A percentile compares a stretch with the other conserved stretches of the same genome.
These are phyloP conservation scores for Anisogramma anomala DNA, from an alignment of 2,329 filamentous ascomycete species.

Conservation along the genomic window DNA sequence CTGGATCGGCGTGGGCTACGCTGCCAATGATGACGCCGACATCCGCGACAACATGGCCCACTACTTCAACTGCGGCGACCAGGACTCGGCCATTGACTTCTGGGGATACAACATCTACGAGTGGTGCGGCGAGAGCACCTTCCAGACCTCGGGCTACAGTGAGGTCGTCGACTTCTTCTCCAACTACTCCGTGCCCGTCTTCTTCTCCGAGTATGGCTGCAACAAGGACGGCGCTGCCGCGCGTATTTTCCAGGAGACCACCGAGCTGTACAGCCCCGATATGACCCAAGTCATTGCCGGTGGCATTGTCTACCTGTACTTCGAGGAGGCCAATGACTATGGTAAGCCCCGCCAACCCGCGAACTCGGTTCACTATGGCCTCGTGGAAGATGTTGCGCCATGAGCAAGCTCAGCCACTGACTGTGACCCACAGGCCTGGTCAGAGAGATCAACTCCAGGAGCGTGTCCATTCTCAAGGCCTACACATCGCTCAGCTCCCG, in stretches of 20 bases:
- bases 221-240: slow-evolving; percentile 54
- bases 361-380: background rate
- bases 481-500: slow-evolving; percentile 62
- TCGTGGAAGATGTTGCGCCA: background rate
- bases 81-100: slow-evolving; percentile 65
- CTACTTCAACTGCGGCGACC: slow-evolving; percentile 86
- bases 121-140: slow-evolving; percentile 85
- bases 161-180: slow-evolving; percentile 76
- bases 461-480: slow-evolving; percentile 58
- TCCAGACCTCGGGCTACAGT: slow-evolving; percentile 65
- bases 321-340: slow-evolving; percentile 70
- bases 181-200: slow-evolving; percentile 84
- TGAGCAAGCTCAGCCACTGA: no score
- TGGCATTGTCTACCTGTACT: slow-evolving; percentile 99
- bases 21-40: slow-evolving; percentile 79
- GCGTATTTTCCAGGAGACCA: slow-evolving; percentile 77
- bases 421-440: slow-evolving; percentile 46
- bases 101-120: slow-evolving; percentile 99
- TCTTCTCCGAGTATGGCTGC: slow-evolving; percentile 99
- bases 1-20: slow-evolving; percentile 81
- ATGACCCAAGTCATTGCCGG: slow-evolving; percentile 89
- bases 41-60: slow-evolving; percentile 74
- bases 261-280: slow-evolving; percentile 61
- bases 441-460: slow-evolving; percentile 39
- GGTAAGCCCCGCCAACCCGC: slow-evolving; percentile 1